phyloP scores from a whole-genome alignment of 495 filamentous ascomycete genomes.

The Lasiosphaeriaceae sp. region DNA sequence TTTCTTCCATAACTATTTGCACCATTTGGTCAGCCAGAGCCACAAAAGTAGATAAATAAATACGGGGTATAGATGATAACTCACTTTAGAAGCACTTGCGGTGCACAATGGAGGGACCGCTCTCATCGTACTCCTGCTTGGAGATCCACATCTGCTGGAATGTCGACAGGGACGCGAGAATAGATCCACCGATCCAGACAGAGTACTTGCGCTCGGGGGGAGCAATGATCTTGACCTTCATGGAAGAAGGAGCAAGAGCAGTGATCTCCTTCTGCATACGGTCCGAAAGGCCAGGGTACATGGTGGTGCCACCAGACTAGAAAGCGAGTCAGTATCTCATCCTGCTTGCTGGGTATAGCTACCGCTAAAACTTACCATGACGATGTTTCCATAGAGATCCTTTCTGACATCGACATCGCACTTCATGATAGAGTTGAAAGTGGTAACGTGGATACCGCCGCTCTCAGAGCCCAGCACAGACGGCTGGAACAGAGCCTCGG shows the following conservation, averaged over 20 bases:
- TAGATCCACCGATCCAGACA: constrained; percentile 99
- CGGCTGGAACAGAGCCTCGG: constrained; percentile 98
- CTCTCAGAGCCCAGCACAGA: constrained; percentile 96
- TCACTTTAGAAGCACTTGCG: constrained; percentile 99
- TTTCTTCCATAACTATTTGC: constrained; percentile 18
- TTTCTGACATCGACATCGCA: constrained; percentile 99
- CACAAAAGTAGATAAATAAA: too few species aligned
- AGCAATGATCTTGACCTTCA: constrained; percentile 99
- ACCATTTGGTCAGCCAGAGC: not conserved
- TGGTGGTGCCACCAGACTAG: constrained; percentile 96
- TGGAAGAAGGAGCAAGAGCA: constrained; percentile 95
- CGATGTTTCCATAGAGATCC: constrained; percentile 99
- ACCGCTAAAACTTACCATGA: constrained; percentile 70
- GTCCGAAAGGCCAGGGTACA: constrained; percentile 99
- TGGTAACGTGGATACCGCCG: constrained; percentile 99
- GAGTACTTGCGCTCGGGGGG: constrained; percentile 98
- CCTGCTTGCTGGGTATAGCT: not conserved
- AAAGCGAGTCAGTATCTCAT: constrained; percentile 19
- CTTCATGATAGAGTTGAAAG: constrained; percentile 99
- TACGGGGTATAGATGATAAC: not conserved
- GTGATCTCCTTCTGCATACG: constrained; percentile 99
- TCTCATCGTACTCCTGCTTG: constrained; percentile 99
- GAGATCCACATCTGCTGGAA: constrained; percentile 99
- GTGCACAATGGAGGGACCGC: constrained; percentile 98
- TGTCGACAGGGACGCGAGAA: constrained; percentile 96